Evolutionary conservation across 148 eudicot genomes (phyloP).

Genomic region (Nepenthes gracilis): DNA sequence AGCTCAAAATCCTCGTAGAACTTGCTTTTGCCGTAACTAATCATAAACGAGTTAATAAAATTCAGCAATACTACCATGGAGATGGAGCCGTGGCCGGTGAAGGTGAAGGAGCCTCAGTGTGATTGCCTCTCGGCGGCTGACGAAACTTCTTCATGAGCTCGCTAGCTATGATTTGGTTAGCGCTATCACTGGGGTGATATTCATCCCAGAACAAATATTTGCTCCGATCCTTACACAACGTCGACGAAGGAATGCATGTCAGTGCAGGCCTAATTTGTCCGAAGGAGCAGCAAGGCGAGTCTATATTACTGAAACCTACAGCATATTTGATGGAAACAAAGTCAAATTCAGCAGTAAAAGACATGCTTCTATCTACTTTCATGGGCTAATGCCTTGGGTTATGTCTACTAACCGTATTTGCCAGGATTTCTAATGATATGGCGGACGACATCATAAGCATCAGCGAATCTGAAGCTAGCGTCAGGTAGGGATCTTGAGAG

Average conservation of each 20-base stretch:
- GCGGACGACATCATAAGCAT: slow-evolving; percentile 77
- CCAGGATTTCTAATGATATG: slow-evolving; percentile 59
- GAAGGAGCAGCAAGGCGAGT: slow-evolving; percentile 54
- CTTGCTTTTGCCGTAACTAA: too few relatives aligned
- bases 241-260: slow-evolving; percentile 45
- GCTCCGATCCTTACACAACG: slow-evolving; percentile 39
- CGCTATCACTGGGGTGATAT: slow-evolving; percentile 50
- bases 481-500: slow-evolving; percentile 48
- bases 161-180: slow-evolving; percentile 40
- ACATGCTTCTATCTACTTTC: too few relatives aligned
- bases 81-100: slow-evolving; percentile 33
- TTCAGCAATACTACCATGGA: too few relatives aligned
- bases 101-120: slow-evolving; percentile 19
- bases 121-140: slow-evolving; percentile 15
- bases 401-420: slow-evolving; percentile 39
- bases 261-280: slow-evolving; percentile 50
- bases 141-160: slow-evolving; percentile 31
- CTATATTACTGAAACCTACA: slow-evolving; percentile 42
- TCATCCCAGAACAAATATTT: slow-evolving; percentile 66
- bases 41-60: too few relatives aligned
- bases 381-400: too few relatives aligned
- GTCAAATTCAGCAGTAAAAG: too few relatives aligned
- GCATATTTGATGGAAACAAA: neutral
- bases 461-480: slow-evolving; percentile 59
- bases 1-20: too few relatives aligned